Conservation (phyloP, 2,329 filamentous ascomycete species). For the Ophiocordyceps camponoti-floridani region DNA sequence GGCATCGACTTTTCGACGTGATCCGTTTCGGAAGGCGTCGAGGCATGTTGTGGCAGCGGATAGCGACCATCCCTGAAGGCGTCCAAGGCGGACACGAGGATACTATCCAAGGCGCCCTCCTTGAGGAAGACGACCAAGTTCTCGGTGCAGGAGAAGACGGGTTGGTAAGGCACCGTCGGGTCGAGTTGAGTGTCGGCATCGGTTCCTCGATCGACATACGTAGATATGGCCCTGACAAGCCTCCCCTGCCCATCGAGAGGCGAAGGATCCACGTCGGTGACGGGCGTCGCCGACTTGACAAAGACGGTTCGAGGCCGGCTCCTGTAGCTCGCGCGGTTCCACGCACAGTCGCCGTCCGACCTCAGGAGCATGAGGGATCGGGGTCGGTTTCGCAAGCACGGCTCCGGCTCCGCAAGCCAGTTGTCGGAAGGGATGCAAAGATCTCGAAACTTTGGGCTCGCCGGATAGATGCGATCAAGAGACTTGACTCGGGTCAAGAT, state of each 20-base stretch:
- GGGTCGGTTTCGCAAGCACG: constrained; percentile 5
- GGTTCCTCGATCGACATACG: constrained; percentile 21
- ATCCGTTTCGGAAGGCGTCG: constrained; percentile 4
- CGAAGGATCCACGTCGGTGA: constrained; percentile 12
- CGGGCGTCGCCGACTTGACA: constrained; percentile 11
- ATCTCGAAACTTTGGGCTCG: constrained; percentile 14
- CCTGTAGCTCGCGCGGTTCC: constrained; percentile 8
- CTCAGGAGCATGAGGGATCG: constrained; percentile 11
- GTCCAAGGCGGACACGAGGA: constrained; percentile 27
- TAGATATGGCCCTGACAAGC: constrained; percentile 8
- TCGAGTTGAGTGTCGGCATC: constrained; percentile 13
- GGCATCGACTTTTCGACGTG: constrained; percentile 7
- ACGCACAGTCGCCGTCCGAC: constrained; percentile 6
- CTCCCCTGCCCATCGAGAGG: constrained; percentile 11
- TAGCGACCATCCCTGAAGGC: constrained; percentile 19
- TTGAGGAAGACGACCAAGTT: constrained; percentile 38
- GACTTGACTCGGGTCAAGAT: constrained; percentile 17
- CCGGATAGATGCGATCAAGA: constrained; percentile 16
- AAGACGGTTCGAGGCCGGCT: constrained; percentile 13
- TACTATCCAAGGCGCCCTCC: constrained; percentile 19
- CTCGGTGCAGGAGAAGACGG: constrained; percentile 34
- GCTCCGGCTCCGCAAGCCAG: constrained; percentile 6
- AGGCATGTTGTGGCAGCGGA: constrained; percentile 9
- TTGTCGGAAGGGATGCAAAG: constrained; percentile 9
- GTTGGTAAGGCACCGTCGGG: constrained; percentile 13